These are phyloP conservation scores for Solanum corneliomulleri DNA, from an alignment of 257 asterid genomes.

Conservation along the genomic window DNA sequence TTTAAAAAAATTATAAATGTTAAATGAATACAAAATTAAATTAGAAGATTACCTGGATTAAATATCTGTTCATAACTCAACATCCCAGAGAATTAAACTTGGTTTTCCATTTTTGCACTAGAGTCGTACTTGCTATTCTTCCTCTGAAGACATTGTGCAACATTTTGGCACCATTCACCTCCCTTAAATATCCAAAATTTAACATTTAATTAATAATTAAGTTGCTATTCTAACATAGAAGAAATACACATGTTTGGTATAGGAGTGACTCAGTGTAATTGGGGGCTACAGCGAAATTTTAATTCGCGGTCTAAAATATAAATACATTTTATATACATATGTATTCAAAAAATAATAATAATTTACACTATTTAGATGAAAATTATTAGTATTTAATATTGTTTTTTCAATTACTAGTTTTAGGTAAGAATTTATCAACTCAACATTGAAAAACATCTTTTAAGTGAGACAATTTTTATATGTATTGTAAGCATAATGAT, in stretches of 20 bases:
- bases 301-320: no score
- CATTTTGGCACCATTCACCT: constrained; percentile 2
- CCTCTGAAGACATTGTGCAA: neutral
- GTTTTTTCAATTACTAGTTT: no score
- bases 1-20: neutral
- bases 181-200: neutral
- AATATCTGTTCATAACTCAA: neutral
- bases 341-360: no score
- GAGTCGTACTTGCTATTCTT: neutral
- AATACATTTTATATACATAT: no score
- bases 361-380: no score
- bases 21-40: neutral
- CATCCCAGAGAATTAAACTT: neutral
- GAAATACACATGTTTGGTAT: neutral
- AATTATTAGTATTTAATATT: no score
- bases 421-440: no score
- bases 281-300: no score
- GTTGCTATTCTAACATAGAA: neutral
- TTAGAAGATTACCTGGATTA: neutral
- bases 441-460: no score
- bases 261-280: no score
- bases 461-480: no score
- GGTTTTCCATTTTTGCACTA: neutral
- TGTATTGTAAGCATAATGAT: no score
- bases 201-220: neutral